Evolutionary conservation across 768 basidiomycete genomes (phyloP), one percentile per base, ranked within the genome.

Genomic region (Suillus fuscotomentosus): DNA sequence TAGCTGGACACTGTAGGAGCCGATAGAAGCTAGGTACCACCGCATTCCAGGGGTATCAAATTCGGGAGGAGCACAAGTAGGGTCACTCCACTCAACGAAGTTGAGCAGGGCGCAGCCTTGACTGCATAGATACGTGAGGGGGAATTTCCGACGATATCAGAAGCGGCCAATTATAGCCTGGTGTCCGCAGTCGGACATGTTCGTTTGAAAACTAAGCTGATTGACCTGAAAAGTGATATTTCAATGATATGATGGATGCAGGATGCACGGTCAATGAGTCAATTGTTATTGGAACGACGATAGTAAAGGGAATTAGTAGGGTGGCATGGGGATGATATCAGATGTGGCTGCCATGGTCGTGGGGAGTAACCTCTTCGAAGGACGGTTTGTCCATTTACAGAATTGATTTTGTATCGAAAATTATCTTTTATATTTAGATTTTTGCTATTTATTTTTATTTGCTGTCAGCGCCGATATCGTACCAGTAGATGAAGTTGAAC

Each of bases 161-260:
- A 38, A 53, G 51, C 50, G n/a, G 38, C 56, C 61, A 62, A 62
- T 62, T 60, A 60, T 62, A 62, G 61, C 55, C 13, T n/a, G 24
- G 9, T 62, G 55, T 60, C 61, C 38, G 13, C 38, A 62, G 54
- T 39, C 39, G 61, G 61, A 55, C 56, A 11, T 6, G 24, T 20
- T 42, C 5, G 27, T 59, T 59, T 27, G 41, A 59, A 59, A 59
- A 59, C 57, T 11, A 10, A 20, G 3, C 57, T 59, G 57, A 59
- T 42, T 59, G 57, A 59, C 57, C 41, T 56, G 39, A 42, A 59
- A 24, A 17, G 41, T 27, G 57, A 42, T 55, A 55, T 55, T 55
- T 36, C 34, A 55, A 27, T 36, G 54, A 55, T 59, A 59, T 59
- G 39, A 59, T 59, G 15, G 57, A 27, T 38, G 53, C 34, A 57